Evolutionary conservation across 2,329 filamentous ascomycete genomes (phyloP).

Genomic region (Claviceps lovelessii): DNA sequence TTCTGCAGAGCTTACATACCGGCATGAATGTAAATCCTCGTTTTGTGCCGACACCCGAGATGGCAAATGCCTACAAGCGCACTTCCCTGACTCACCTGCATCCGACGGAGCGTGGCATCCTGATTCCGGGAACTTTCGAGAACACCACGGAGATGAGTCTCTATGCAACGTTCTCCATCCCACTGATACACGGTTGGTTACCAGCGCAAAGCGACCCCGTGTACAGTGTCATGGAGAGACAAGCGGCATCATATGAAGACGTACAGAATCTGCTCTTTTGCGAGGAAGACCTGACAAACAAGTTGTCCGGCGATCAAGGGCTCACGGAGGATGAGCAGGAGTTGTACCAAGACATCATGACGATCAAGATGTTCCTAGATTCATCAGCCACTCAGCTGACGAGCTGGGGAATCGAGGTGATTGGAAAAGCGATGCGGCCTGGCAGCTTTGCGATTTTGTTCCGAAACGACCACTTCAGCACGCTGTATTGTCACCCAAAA

Average conservation of each 20-base stretch:
- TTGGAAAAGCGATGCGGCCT: constrained; percentile 54
- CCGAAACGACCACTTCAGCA: constrained; percentile 94
- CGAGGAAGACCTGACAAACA: constrained; percentile 77
- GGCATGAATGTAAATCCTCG: constrained; percentile 97
- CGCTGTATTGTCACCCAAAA: constrained; percentile 74
- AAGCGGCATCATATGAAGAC: constrained; percentile 78
- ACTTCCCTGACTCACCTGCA: constrained; percentile 39
- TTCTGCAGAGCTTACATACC: constrained; percentile 77
- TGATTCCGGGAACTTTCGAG: constrained; percentile 63
- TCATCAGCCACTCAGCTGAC: constrained; percentile 80
- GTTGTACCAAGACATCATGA: constrained; percentile 66
- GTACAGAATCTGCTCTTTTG: constrained; percentile 78
- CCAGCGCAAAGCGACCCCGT: constrained; percentile 52
- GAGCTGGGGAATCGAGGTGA: constrained; percentile 59
- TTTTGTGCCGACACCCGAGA: constrained; percentile 49
- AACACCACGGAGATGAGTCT: constrained; percentile 78
- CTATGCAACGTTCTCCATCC: constrained; percentile 78
- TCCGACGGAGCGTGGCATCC: constrained; percentile 31
- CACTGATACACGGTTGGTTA: constrained; percentile 87
- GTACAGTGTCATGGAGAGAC: constrained; percentile 55
- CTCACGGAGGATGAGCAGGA: constrained; percentile 62
- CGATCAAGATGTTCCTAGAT: constrained; percentile 70
- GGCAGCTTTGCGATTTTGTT: constrained; percentile 84
- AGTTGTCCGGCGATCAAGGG: constrained; percentile 38
- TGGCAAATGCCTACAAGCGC: constrained; percentile 32